Base-by-base conservation (phyloP, 2,329 filamentous ascomycete genomes). In the Colletotrichum sp. region DNA sequence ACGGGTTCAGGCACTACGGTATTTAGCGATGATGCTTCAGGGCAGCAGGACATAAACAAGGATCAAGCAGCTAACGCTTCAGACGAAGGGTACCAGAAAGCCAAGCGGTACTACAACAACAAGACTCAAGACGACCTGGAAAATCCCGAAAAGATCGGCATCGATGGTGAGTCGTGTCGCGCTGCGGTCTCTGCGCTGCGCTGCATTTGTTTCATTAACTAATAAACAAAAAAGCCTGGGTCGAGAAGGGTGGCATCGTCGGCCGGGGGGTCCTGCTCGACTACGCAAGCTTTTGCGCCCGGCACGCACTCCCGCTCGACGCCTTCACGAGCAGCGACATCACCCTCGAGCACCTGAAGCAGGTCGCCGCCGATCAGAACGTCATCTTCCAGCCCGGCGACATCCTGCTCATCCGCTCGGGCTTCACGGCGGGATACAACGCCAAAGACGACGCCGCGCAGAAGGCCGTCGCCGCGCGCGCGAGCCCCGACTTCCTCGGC, bases 261-360 rank as follows among this genome's bases (percentile, higher is more conserved):
- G 89, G 88, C 6, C 85, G 89, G 0, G 89, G 88, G 21, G 84
- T 91, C 1, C 82, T 91, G 0, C 81, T 91, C 0, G 91, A 93
- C 80, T 92, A 88, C 70, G 86, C 85, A 7, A 77, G 83, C 28
- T 92, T 88, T 77, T 87, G 89, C 21, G 85, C 88, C 69, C 85
- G 85, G 18, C 87, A 89, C 71, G 86, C 87, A n/a, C 87, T 89
- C 38, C 76, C 82, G 6, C 90, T 89, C 77, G 85, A 90, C 77
- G 86, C 91, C 2, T 88, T 91, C 68, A 86, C 86, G 5, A 84
- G 86, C 1, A 85, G 91, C 79, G 85, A 86, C 34, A 92, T 93
- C 80, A 80, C 81, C 52, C 78, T 80, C 5, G 9, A 13, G 9
- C 74, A 77, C 28, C 66, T 78, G 13, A 32, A 43, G n/a, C 64